Percentiles rank a stretch among this genome's conserved stretches.
Evolutionary conservation across 2,329 filamentous ascomycete species (phyloP).

Genomic region (Septoria linicola): DNA sequence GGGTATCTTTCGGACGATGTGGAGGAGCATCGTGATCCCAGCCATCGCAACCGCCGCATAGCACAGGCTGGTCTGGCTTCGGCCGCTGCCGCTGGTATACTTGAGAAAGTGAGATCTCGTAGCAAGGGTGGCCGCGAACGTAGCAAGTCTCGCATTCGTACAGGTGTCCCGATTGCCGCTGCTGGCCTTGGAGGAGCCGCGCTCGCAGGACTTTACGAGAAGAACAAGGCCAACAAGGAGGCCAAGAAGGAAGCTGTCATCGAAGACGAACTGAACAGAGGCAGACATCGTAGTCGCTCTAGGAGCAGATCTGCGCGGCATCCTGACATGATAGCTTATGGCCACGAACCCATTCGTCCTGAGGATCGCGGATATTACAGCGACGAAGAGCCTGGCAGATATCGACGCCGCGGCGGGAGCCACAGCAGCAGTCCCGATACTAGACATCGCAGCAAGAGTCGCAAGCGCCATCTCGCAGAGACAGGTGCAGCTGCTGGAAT

Average conservation of each 20-base stretch:
- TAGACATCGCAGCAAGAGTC: slow-evolving; percentile 41
- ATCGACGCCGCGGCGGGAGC: slow-evolving; percentile 44
- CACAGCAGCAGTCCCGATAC: slow-evolving; percentile 44
- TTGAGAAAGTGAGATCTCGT: slow-evolving; percentile 57
- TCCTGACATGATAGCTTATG: slow-evolving; percentile 61
- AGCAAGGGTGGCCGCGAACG: slow-evolving; percentile 54
- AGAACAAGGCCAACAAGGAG: slow-evolving; percentile 60
- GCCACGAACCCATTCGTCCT: slow-evolving; percentile 60
- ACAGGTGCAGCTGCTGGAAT: slow-evolving; percentile 59
- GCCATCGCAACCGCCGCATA: slow-evolving; percentile 58
- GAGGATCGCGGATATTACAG: slow-evolving; percentile 46
- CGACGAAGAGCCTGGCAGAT: slow-evolving; percentile 44
- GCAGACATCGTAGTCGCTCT: slow-evolving; percentile 26
- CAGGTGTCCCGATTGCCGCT: slow-evolving; percentile 60
- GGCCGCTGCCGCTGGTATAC: slow-evolving; percentile 62
- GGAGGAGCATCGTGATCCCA: slow-evolving; percentile 38
- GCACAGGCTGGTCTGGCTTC: slow-evolving; percentile 62
- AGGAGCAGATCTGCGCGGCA: slow-evolving; percentile 42
- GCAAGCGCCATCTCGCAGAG: slow-evolving; percentile 53
- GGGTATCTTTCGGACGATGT: slow-evolving; percentile 28
- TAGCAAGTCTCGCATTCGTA: slow-evolving; percentile 56
- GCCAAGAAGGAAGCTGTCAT: slow-evolving; percentile 47
- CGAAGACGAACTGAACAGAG: slow-evolving; percentile 37
- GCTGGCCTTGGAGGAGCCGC: slow-evolving; percentile 62
- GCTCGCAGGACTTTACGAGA: slow-evolving; percentile 62